A percentile compares a stretch with the other conserved stretches of the same genome.
These are phyloP conservation scores for Penicillium sp. DNA, from an alignment of 2,329 filamentous ascomycete genomes.

Conservation along the genomic window DNA sequence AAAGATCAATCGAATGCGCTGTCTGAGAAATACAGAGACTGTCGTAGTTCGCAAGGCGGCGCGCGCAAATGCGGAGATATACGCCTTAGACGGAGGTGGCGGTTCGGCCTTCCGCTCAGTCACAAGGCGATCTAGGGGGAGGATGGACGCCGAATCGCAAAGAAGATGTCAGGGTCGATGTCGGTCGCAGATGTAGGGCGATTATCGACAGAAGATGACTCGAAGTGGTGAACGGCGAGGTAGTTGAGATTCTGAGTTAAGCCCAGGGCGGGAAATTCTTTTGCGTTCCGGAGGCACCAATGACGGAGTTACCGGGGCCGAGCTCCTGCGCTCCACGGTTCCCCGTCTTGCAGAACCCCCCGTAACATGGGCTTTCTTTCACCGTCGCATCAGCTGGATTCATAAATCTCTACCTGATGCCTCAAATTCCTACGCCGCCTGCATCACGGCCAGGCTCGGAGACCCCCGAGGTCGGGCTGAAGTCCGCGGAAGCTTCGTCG, in stretches of 20 bases:
- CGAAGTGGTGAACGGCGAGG: constrained; percentile 2
- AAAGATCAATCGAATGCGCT: background rate
- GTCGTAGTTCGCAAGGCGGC: background rate
- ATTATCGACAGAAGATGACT: background rate
- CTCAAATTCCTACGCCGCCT: constrained; percentile 37
- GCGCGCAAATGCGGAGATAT: constrained; percentile 4
- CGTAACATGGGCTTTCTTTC: background rate
- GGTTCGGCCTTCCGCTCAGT: constrained; percentile 7
- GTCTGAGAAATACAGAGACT: background rate
- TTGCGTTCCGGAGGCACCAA: constrained; percentile 32
- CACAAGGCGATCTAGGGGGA: background rate
- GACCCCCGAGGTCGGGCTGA: constrained; percentile 20
- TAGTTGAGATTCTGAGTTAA: constrained; percentile 7
- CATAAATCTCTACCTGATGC: constrained; percentile 21
- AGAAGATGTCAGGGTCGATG: background rate
- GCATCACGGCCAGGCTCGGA: constrained; percentile 32
- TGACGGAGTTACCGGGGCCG: constrained; percentile 41
- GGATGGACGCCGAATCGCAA: background rate
- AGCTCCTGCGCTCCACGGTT: constrained; percentile 20
- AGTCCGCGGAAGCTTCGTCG: constrained; percentile 19
- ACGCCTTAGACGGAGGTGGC: constrained; percentile 15
- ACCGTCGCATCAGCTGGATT: background rate
- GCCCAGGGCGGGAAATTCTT: constrained; percentile 37
- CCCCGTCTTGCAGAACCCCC: constrained; percentile 1
- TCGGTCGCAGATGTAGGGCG: background rate